phyloP scores from a whole-genome alignment of 169 alveolate genomes.

The Prorocentrum cordatum region DNA sequence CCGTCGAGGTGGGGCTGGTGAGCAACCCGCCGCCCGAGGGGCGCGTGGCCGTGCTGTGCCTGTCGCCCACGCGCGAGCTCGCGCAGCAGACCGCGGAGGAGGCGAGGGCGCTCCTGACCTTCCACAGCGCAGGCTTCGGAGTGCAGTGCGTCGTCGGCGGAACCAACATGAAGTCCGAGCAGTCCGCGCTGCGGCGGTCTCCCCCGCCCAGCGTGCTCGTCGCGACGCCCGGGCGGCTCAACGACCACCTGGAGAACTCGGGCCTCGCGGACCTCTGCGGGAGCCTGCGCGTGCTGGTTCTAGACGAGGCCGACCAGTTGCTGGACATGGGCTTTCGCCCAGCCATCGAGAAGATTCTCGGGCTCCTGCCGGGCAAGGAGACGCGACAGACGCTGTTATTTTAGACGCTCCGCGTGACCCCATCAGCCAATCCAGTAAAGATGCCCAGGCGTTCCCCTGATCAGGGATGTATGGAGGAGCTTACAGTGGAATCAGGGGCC shows the following conservation, averaged over 20 bases:
- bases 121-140: background rate
- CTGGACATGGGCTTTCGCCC: background rate
- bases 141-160: background rate
- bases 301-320: conserved; percentile 9
- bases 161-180: background rate
- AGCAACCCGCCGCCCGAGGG: background rate
- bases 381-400: background rate
- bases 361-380: background rate
- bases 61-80: background rate
- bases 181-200: background rate
- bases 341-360: background rate
- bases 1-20: background rate
- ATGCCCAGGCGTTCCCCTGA: too few species aligned
- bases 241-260: background rate
- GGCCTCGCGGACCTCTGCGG: background rate
- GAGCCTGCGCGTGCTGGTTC: background rate
- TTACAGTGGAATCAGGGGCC: too few species aligned
- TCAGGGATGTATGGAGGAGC: too few species aligned
- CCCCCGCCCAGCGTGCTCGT: background rate
- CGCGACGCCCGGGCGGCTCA: background rate
- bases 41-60: background rate
- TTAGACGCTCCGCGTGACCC: too few species aligned
- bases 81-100: background rate
- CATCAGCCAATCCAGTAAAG: too few species aligned
- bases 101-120: background rate